Base-by-base conservation (phyloP, 106 monocot genomes). In the Posidonia australis region DNA sequence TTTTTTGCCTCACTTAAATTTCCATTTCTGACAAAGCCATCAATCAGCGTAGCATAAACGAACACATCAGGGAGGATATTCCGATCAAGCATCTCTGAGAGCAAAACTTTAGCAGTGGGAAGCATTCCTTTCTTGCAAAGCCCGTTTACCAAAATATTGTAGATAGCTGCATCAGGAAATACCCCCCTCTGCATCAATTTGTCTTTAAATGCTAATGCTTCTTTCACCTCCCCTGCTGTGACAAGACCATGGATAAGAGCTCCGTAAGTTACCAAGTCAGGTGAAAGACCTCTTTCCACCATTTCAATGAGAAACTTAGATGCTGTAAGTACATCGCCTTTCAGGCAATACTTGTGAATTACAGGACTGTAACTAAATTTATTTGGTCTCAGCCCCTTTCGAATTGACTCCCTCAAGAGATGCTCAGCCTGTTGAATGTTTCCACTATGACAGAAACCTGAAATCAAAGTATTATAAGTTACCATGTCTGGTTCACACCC, bases 61-160 rank as follows among this genome's bases (percentile, higher is more conserved):
- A 87, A 96, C 55, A 78, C 77, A 79, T 96, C 84, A 13, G 81
- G 76, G 13, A 47, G 23, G 36, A 86, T 43, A 62, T 84, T 87
- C 5, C 73, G 74, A 63, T 82, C 77, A 51, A 94, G 68, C 86
- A 96, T 96, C 68, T 87, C 90, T 28, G 66, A 45, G 29, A 96
- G 64, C 59, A 96, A 67, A 36, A 65, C 60, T 70, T 82, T 84
- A 23, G 87, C 84, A 54, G 75, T 67, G 10, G 80, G 45, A 75
- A 96, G 74, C 80, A 90, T 84, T 17, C 78, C 78, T 75, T 86
- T 82, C 82, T 90, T 96, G 78, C 79, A 90, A 54, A 96, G 70
- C 14, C 86, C 94, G 67, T 70, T 90, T 30, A 96, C 76, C 71
- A 96, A 70, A 10, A 80, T 44, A 74, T 90, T 96, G 56, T 90